A percentile compares a stretch with the other conserved stretches of the same genome.
Evolutionary conservation across 2,329 filamentous ascomycete genomes (phyloP).

Genomic region (Metarhizium brunneum): DNA sequence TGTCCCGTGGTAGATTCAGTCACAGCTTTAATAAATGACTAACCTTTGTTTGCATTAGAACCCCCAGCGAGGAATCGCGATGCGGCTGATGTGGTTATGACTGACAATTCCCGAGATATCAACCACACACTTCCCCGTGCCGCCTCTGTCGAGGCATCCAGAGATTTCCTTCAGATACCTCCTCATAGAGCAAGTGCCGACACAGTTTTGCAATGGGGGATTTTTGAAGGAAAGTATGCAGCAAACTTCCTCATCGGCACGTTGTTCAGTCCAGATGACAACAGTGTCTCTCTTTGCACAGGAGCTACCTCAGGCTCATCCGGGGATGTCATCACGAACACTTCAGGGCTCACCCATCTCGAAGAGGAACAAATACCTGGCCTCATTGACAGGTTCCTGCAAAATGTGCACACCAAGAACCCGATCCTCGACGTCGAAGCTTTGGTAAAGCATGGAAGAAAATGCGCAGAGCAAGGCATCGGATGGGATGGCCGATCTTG

Average conservation of each 20-base stretch:
- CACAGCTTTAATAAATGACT: background rate
- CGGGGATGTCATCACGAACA: slow-evolving; percentile 4
- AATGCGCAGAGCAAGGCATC: slow-evolving; percentile 14
- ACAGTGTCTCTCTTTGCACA: background rate
- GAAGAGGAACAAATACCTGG: slow-evolving; percentile 14
- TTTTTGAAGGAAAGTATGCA: slow-evolving; percentile 10
- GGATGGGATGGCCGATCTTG: slow-evolving; percentile 17
- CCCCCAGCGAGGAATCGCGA: background rate
- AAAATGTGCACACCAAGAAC: slow-evolving; percentile 17
- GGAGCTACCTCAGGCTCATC: background rate
- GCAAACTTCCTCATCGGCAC: slow-evolving; percentile 9
- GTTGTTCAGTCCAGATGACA: slow-evolving; percentile 8
- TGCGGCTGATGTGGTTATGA: too few species aligned
- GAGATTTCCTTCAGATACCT: slow-evolving; percentile 13
- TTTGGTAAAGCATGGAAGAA: slow-evolving; percentile 11
- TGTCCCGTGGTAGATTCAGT: background rate
- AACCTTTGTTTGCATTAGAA: background rate
- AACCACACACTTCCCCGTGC: background rate
- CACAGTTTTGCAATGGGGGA: slow-evolving; percentile 11
- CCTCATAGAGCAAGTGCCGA: slow-evolving; percentile 12
- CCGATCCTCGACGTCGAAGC: slow-evolving; percentile 14
- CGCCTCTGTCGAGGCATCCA: slow-evolving; percentile 7
- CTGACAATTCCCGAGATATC: background rate
- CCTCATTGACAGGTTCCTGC: slow-evolving; percentile 15
- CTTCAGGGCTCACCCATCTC: slow-evolving; percentile 7